A percentile compares a stretch with the other conserved stretches of the same genome.
Conservation (phyloP, 1,284 basidiomycete species). For the Prillingera fragicola region DNA sequence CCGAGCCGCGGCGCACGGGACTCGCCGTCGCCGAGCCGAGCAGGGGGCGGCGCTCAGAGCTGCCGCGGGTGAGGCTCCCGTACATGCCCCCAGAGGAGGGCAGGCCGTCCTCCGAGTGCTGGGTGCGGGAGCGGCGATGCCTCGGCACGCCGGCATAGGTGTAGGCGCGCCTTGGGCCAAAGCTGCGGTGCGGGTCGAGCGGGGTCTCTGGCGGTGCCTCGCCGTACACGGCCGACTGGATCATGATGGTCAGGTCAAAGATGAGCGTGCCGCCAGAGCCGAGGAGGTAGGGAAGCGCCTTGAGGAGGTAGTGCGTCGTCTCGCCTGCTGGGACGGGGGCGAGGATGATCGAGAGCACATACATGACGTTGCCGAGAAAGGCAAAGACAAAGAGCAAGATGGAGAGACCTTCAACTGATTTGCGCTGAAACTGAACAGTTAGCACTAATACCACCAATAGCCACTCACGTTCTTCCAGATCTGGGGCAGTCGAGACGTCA, state of each 20-base stretch:
- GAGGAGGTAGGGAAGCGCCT: constrained; percentile 59
- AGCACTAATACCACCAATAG: background rate
- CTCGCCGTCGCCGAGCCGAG: no score
- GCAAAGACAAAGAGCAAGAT: constrained; percentile 86
- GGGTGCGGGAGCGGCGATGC: no score
- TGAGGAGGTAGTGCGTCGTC: constrained; percentile 39
- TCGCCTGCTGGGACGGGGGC: constrained; percentile 34
- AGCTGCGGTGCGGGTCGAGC: constrained; percentile 13
- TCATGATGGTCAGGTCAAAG: constrained; percentile 80
- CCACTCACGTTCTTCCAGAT: constrained; percentile 91
- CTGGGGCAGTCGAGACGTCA: constrained; percentile 85
- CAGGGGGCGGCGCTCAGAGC: no score
- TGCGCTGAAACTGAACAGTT: constrained; percentile 64
- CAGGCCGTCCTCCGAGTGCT: no score
- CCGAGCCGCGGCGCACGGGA: no score
- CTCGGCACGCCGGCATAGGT: no score
- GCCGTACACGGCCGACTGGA: constrained; percentile 58
- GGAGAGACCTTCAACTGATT: constrained; percentile 91
- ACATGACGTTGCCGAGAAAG: constrained; percentile 83
- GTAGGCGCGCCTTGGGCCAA: no score
- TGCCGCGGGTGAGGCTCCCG: no score
- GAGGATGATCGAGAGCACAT: constrained; percentile 72
- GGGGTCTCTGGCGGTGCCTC: constrained; percentile 33
- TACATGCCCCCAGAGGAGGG: no score
- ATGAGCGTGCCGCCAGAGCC: constrained; percentile 82